phyloP scores from a whole-genome alignment of 208 protist genomes.

The Wallacemonas sp. region DNA sequence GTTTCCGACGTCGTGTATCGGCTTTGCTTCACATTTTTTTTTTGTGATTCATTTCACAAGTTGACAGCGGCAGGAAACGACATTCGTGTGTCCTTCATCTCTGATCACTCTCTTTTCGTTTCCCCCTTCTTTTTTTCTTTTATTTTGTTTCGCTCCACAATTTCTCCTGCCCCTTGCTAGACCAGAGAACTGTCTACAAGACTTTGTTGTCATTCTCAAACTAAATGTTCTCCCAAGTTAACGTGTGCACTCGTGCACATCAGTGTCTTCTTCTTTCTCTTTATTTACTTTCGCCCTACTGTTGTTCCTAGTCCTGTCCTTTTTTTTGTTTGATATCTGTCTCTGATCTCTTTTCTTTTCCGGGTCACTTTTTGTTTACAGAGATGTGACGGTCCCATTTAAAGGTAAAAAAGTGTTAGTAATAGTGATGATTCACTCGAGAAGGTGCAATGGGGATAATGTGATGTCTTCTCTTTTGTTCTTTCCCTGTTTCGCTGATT shows the following conservation, averaged over 20 bases:
- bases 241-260: slow-evolving; percentile 6
- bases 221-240: not conserved
- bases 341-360: not conserved
- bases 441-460: too few relatives aligned
- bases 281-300: too few relatives aligned
- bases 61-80: not conserved
- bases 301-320: slow-evolving; percentile 8
- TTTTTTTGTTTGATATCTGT: not conserved
- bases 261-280: too few relatives aligned
- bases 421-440: too few relatives aligned
- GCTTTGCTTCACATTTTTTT: not conserved
- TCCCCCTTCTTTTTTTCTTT: not conserved
- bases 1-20: too few relatives aligned
- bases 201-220: too few relatives aligned
- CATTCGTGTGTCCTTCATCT: not conserved
- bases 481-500: slow-evolving; percentile 16
- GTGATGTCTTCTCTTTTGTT: slow-evolving; percentile 17
- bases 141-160: slow-evolving; percentile 6
- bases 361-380: too few relatives aligned
- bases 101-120: not conserved
- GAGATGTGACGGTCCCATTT: too few relatives aligned
- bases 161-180: too few relatives aligned
- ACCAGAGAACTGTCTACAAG: too few relatives aligned
- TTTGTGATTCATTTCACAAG: not conserved
- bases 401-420: too few relatives aligned